Conservation (phyloP, 139 green algal genomes). For the Parachlorella kessleri region DNA sequence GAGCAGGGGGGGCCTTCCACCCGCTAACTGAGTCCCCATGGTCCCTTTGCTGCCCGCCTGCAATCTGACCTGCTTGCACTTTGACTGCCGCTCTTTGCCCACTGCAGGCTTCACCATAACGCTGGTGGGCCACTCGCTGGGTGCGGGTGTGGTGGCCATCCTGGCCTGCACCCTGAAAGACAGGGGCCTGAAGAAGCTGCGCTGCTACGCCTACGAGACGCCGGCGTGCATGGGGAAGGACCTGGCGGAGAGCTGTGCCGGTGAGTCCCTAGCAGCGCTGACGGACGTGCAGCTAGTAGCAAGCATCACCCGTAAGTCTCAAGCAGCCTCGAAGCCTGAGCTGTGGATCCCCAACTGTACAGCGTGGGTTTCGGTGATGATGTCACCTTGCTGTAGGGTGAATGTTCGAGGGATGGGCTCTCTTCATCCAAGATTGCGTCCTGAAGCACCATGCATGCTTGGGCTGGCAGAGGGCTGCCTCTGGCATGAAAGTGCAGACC, state of each 20-base stretch:
- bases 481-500: too few relatives aligned
- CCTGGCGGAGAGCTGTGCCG: conserved; percentile 21
- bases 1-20: too few relatives aligned
- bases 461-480: too few relatives aligned
- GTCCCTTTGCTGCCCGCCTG: too few relatives aligned
- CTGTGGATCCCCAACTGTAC: too few relatives aligned
- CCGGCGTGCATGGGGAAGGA: conserved; percentile 35
- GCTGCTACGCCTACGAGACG: conserved; percentile 33
- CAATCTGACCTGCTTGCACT: too few relatives aligned
- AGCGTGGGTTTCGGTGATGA: too few relatives aligned
- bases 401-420: neutral
- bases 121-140: conserved; percentile 33
- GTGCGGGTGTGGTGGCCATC: conserved; percentile 16
- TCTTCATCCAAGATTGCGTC: neutral
- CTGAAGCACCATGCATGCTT: neutral
- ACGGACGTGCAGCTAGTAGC: too few relatives aligned
- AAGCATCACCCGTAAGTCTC: too few relatives aligned
- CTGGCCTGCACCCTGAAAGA: neutral
- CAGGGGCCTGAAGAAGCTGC: neutral
- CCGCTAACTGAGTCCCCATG: too few relatives aligned
- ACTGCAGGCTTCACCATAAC: conserved; percentile 4
- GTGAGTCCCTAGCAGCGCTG: too few relatives aligned
- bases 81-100: neutral
- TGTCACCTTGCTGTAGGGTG: neutral
- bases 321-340: too few relatives aligned